These are phyloP conservation scores for Polymyxa betae DNA, from an alignment of 208 protist genomes.

Conservation along the genomic window DNA sequence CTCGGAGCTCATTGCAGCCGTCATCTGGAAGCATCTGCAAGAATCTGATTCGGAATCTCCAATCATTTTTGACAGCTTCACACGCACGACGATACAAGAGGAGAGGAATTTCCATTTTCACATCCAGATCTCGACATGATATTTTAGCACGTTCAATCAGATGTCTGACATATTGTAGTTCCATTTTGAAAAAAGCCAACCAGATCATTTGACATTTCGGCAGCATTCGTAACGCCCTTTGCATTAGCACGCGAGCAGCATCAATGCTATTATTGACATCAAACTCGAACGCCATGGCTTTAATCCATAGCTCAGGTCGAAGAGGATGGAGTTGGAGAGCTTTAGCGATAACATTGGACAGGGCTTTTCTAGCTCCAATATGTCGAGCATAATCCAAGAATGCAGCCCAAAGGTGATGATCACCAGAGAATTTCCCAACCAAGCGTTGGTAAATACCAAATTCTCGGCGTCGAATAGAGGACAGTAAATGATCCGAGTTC, in stretches of 20 bases:
- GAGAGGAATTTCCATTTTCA: not conserved
- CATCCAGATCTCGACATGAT: not conserved
- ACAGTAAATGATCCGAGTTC: not conserved
- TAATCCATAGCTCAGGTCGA: not conserved
- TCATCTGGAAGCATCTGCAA: not conserved
- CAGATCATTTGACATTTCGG: not conserved
- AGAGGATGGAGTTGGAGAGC: not conserved
- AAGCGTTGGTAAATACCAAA: not conserved
- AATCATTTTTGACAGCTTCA: not conserved
- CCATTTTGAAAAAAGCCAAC: conserved; percentile 29
- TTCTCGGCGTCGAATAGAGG: not conserved
- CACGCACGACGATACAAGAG: not conserved
- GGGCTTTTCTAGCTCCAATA: not conserved
- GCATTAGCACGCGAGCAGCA: conserved; percentile 5
- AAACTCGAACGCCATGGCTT: conserved; percentile 25
- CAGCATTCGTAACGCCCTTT: conserved; percentile 39
- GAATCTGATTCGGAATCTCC: not conserved
- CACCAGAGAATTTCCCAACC: not conserved
- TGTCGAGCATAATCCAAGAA: conserved; percentile 9
- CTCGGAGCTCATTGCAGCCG: too few relatives aligned
- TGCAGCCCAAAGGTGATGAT: not conserved
- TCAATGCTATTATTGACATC: conserved; percentile 22
- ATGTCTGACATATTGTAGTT: conserved; percentile 5
- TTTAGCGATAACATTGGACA: not conserved
- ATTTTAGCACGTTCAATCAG: not conserved